Evolutionary conservation across 164 flowering plant species (phyloP).

Genomic region (Liquidambar formosana): DNA sequence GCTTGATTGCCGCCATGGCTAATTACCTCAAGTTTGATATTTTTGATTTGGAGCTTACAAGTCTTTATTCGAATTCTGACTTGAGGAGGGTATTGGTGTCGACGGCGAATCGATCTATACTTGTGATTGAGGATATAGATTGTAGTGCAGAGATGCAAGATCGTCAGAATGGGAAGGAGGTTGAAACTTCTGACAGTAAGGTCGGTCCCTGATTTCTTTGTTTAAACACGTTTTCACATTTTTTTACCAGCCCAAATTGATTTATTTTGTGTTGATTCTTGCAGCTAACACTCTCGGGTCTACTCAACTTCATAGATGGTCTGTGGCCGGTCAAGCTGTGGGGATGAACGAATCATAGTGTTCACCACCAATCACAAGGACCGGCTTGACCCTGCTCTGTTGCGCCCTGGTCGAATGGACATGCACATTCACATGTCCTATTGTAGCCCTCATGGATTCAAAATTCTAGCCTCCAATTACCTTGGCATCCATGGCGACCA

Average conservation of each 20-base stretch:
- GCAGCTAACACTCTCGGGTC: slow-evolving; percentile 55
- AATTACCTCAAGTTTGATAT: slow-evolving; percentile 49
- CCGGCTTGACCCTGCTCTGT: slow-evolving; percentile 45
- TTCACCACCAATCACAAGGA: slow-evolving; percentile 65
- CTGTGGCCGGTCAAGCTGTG: slow-evolving; percentile 69
- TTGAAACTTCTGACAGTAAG: slow-evolving; percentile 4
- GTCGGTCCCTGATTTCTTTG: slow-evolving; percentile 1
- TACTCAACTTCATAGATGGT: slow-evolving; percentile 60
- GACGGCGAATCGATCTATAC: slow-evolving; percentile 37
- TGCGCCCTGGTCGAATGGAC: slow-evolving; percentile 67
- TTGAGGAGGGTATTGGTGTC: slow-evolving; percentile 27
- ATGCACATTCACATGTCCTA: slow-evolving; percentile 61
- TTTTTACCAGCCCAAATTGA: background rate
- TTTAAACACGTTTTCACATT: background rate
- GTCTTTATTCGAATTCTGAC: slow-evolving; percentile 21
- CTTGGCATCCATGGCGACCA: slow-evolving; percentile 26
- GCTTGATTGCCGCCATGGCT: slow-evolving; percentile 58
- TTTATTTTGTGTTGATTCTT: background rate
- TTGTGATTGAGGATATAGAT: slow-evolving; percentile 57
- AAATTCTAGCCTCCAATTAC: slow-evolving; percentile 43
- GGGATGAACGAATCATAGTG: slow-evolving; percentile 57
- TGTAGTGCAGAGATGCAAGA: slow-evolving; percentile 30
- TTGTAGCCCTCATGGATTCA: slow-evolving; percentile 38
- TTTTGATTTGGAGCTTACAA: slow-evolving; percentile 39
- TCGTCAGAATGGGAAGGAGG: slow-evolving; percentile 7